These are phyloP conservation scores for Penicillium sp. DNA, from an alignment of 2,329 filamentous ascomycete species.

Conservation along the genomic window DNA sequence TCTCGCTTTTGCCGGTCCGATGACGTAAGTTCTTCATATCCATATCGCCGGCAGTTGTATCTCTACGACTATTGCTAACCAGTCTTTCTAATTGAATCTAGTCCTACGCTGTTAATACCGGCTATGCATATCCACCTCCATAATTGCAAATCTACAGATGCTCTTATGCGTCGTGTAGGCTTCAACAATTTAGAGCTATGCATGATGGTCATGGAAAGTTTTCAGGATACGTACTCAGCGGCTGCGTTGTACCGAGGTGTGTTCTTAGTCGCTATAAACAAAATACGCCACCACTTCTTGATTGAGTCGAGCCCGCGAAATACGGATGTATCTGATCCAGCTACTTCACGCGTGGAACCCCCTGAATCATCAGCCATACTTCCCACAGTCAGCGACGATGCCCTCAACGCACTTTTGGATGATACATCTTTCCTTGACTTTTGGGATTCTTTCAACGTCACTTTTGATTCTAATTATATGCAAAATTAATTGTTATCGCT, in stretches of 20 bases:
- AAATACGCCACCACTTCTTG: conserved; percentile 5
- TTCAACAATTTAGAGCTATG: conserved; percentile 34
- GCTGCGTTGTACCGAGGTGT: conserved; percentile 27
- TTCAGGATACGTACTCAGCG: conserved; percentile 30
- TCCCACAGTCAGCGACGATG: background rate
- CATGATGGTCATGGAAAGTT: conserved; percentile 34
- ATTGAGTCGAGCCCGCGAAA: background rate
- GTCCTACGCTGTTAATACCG: conserved; percentile 30
- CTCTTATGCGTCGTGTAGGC: conserved; percentile 27
- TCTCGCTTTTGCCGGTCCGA: conserved; percentile 26
- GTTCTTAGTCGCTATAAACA: conserved; percentile 27
- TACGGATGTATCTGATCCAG: background rate
- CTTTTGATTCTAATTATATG: background rate
- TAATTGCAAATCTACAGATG: conserved; percentile 26
- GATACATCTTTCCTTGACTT: conserved; percentile 27
- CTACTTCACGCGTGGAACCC: background rate
- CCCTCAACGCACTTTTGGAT: conserved; percentile 24
- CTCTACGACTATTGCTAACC: background rate
- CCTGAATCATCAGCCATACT: background rate
- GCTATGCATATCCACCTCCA: conserved; percentile 36
- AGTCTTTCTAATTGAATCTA: background rate
- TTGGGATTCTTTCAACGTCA: conserved; percentile 18
- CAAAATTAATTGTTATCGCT: background rate
- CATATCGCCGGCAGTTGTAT: background rate
- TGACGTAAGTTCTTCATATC: conserved; percentile 24